Percentiles rank a stretch among this genome's conserved stretches.
phyloP scores from a whole-genome alignment of 2,329 filamentous ascomycete genomes.

The Apiospora arundinis region DNA sequence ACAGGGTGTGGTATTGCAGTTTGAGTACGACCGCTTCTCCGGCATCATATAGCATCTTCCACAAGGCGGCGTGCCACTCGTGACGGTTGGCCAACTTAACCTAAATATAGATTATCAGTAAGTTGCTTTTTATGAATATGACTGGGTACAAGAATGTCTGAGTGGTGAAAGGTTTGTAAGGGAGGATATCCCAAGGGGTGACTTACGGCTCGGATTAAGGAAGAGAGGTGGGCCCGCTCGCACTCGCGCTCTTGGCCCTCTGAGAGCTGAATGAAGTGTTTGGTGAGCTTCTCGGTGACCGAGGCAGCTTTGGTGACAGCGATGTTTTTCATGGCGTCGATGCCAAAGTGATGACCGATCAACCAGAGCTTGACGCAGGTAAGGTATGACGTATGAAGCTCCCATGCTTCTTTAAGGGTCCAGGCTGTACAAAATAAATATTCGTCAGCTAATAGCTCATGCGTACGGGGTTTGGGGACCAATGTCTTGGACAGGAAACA shows the following conservation, averaged over 20 bases:
- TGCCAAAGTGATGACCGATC: slow-evolving; percentile 12
- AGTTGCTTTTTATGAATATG: neutral
- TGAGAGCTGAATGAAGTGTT: neutral
- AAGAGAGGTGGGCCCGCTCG: neutral
- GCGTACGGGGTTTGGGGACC: neutral
- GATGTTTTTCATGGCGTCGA: slow-evolving; percentile 14
- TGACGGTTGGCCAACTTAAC: slow-evolving; percentile 10
- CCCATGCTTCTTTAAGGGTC: neutral
- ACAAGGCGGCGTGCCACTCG: slow-evolving; percentile 10
- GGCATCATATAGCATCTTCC: slow-evolving; percentile 19
- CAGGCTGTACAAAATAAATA: neutral
- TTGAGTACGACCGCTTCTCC: neutral
- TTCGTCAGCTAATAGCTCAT: neutral
- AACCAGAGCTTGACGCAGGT: slow-evolving; percentile 19
- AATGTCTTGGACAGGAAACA: neutral
- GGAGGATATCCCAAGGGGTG: neutral
- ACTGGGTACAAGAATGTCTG: neutral
- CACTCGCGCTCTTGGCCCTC: neutral
- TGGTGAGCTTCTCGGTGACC: neutral
- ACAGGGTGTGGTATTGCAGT: neutral
- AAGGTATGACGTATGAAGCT: slow-evolving; percentile 12
- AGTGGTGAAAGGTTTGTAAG: neutral
- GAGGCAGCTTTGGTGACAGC: neutral
- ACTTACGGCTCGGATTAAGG: slow-evolving; percentile 8
- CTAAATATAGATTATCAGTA: neutral